Evolutionary conservation across 208 protist species (phyloP).

Genomic region (Trichomonas tenax): DNA sequence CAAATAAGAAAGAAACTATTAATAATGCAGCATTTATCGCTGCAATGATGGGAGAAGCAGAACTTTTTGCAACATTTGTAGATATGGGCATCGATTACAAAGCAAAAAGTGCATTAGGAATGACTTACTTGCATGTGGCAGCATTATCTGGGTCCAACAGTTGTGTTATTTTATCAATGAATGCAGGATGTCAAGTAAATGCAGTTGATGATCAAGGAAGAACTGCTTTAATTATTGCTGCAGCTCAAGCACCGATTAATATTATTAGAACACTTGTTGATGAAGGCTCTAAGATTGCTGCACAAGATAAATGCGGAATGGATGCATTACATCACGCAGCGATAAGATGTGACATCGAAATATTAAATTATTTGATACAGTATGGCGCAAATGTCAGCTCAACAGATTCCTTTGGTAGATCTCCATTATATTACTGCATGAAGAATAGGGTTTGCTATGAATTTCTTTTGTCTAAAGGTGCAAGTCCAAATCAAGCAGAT

Average conservation of each 20-base stretch:
- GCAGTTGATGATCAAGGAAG: neutral
- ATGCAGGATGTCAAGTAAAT: neutral
- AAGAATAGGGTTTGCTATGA: neutral
- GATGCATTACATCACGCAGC: neutral
- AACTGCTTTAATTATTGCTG: neutral
- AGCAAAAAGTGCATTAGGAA: neutral
- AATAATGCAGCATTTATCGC: neutral
- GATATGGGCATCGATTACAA: neutral
- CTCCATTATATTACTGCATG: neutral
- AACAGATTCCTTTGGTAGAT: neutral
- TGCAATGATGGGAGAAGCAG: neutral
- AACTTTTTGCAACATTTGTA: neutral
- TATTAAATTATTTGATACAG: neutral
- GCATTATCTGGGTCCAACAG: neutral
- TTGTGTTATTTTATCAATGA: neutral
- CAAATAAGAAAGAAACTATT: neutral
- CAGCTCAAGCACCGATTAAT: neutral
- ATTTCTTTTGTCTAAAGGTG: neutral
- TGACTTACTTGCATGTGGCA: neutral
- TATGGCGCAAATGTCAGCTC: neutral
- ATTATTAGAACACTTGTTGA: neutral
- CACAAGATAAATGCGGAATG: neutral
- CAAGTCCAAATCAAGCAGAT: neutral
- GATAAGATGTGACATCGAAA: neutral
- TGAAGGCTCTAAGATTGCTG: neutral